Base-by-base conservation (phyloP, 1,284 basidiomycete species). In the Rhodotorula sp. region DNA sequence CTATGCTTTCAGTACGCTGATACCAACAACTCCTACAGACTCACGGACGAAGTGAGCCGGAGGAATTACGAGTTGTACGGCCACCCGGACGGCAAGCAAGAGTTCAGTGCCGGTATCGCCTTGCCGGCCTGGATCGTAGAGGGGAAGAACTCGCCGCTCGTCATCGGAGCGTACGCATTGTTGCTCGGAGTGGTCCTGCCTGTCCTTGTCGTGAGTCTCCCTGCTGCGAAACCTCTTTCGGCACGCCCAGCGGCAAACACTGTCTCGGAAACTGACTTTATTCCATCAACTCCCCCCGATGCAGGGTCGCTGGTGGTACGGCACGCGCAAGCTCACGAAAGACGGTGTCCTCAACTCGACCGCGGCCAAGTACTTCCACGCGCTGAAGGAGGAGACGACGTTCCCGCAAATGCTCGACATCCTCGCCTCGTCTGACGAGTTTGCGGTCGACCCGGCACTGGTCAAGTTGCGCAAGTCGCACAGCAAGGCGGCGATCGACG, bases 221-320 rank as follows among this genome's bases (percentile, higher is more conserved):
- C 18, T 28, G 10, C 12, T 2, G 19, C 18, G 49, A 18, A 4
- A 2, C 2, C 0, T 6, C 8, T 43, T 15, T 10, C 21, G 28
- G 8, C 28, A 49, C 8, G 16, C 19, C 34, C 34, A 34, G 34
- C 23, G 23, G 48, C 18, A 48, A 23, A 54, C 19, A 19, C 21
- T 3, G 5, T 4, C 56, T 28, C 23, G 6, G 7, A 28, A 28
- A 23, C 21, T 28, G 5, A 43, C 31, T 10, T n/a, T 1, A 26
- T 8, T 49, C 34, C 2, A 26, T 8, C 21, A 19, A 5, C 31
- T 26, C n/a, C 19, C 45, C n/a, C 26, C 54, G 54, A 31, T 55
- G 54, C 75, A 90, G 88, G 91, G 92, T 28, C 87, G 88, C 66
- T 99, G 97, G 97, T 99, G 97, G 97, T 99, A 98, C 80, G 92